Conservation (phyloP, 2,329 filamentous ascomycete genomes). For the Diaporthe aspalathi region DNA sequence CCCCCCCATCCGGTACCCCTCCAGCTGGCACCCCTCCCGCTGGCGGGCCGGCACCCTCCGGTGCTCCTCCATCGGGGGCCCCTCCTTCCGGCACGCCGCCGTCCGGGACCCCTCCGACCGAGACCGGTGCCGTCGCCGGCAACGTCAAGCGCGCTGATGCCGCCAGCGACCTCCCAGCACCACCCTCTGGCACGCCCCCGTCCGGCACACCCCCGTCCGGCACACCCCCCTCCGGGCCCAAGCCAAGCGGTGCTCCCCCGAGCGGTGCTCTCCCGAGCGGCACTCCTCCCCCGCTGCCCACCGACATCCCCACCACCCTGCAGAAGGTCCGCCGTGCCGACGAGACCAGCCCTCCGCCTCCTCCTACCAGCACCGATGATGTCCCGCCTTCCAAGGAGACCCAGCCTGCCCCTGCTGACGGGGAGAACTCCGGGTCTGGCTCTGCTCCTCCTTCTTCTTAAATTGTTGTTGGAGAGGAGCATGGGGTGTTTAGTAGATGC, state of each 20-base stretch:
- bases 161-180: background rate
- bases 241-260: background rate
- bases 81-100: background rate
- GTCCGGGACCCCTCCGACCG: background rate
- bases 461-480: background rate
- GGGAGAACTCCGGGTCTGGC: background rate
- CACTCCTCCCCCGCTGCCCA: conserved; percentile 13
- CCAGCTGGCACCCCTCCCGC: background rate
- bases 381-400: background rate
- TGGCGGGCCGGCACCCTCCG: background rate
- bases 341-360: conserved; percentile 6
- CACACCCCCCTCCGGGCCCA: background rate
- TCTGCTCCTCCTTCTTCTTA: background rate
- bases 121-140: background rate
- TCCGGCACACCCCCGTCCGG: background rate
- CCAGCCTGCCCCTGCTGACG: background rate
- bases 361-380: background rate
- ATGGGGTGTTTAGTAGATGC: background rate
- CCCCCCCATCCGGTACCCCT: background rate
- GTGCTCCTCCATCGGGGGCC: background rate
- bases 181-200: background rate
- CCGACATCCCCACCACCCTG: conserved; percentile 10
- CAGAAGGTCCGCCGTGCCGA: conserved; percentile 15
- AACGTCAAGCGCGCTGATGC: conserved; percentile 1
- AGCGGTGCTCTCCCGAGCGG: background rate